These are phyloP conservation scores for Xylaria arbuscula DNA, from an alignment of 2,329 filamentous ascomycete genomes.

Conservation along the genomic window DNA sequence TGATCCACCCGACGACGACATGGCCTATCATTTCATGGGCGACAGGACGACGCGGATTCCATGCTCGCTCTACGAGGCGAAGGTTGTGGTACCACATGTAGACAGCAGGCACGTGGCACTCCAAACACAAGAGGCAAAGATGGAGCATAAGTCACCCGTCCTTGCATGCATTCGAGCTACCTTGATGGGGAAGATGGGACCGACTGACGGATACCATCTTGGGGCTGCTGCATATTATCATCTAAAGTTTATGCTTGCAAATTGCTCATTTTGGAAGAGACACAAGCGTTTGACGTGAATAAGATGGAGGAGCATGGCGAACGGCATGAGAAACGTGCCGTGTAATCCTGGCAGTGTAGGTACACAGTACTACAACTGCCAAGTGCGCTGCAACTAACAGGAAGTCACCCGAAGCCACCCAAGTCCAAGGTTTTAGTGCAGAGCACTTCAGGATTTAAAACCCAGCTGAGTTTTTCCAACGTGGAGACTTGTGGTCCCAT, in stretches of 20 bases:
- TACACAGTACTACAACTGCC: not conserved
- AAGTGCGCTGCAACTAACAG: not conserved
- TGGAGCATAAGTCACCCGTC: slow-evolving; percentile 8
- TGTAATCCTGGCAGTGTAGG: not conserved
- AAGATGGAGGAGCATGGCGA: not conserved
- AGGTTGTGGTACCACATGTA: not conserved
- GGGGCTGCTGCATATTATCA: slow-evolving; percentile 1
- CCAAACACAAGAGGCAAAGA: not conserved
- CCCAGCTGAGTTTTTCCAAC: not conserved
- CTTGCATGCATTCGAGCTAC: slow-evolving; percentile 11
- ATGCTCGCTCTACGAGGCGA: not conserved
- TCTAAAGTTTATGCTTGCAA: not conserved
- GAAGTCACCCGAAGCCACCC: not conserved
- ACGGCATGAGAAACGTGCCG: slow-evolving; percentile 12
- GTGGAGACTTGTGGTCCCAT: not conserved
- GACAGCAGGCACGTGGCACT: slow-evolving; percentile 7
- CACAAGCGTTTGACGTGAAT: slow-evolving; percentile 5
- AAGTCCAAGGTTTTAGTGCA: not conserved
- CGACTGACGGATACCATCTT: slow-evolving; percentile 1
- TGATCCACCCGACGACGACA: slow-evolving; percentile 1
- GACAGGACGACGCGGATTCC: not conserved
- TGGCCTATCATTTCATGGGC: not conserved
- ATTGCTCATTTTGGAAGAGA: not conserved
- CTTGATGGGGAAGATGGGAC: slow-evolving; percentile 12
- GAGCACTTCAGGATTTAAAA: not conserved